Base-by-base conservation (phyloP, 805 yeast species). In the Saturnispora dispora region DNA sequence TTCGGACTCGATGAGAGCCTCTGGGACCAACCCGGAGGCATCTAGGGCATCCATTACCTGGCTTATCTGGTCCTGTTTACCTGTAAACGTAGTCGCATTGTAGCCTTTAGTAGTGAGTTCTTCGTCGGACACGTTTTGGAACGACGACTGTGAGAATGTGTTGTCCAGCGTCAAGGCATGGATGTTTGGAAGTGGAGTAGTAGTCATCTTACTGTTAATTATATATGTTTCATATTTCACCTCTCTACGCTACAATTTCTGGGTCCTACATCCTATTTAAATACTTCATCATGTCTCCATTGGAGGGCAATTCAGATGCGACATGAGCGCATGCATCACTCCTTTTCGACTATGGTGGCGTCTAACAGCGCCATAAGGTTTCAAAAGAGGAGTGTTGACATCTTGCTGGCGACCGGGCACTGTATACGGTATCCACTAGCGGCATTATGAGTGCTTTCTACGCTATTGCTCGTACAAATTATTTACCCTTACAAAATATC, bases 11-110 rank as follows among this genome's bases (percentile, higher is more conserved):
- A 91, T 86, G 60, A 88, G 74, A 52, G 78, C 70, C 60, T 86
- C 95, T 9, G 98, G 99, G 54, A 91, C 86, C 63, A 91, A 87
- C 0, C 96, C 98, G 33, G 83, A 80, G 50, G 77, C 74, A 64
- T 88, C 96, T 52, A 91, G 71, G 40, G 81, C 74, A 63, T 88
- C 95, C 68, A 88, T 78, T 43, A 91, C 97, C 55, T 75, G 75
- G 57, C 82, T 89, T 66, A 83, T 78, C 67, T 93, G 98, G 46
- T 78, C 75, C 62, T 82, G 85, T 65, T 86, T 88, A 35, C 90
- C 96, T 23, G 81, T 77, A 63, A 88, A 91, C 5, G 85, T 83
- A 49, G 81, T 73, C 48, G 85, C 78, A 55, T 81, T 79, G 73
- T 89, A 91, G 56, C 89, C 96, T 20, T 61, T 55, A 27, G 61